These are phyloP conservation scores for Plasmodium billcollinsi DNA, from an alignment of 169 alveolate species.

Conservation along the genomic window DNA sequence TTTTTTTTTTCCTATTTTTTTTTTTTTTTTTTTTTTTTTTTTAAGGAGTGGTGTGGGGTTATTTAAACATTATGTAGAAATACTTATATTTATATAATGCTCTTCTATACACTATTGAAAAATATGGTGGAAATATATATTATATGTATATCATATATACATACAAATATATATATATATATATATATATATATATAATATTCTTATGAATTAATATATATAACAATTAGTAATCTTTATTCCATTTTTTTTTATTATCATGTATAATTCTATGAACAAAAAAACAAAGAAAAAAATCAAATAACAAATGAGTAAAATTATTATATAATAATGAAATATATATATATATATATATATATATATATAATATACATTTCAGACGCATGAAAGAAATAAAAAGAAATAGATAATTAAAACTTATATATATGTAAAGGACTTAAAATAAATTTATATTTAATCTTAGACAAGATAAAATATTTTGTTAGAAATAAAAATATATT, in stretches of 20 bases:
- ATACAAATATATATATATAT: conserved; percentile 1
- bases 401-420: too few species aligned
- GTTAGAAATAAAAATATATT: not conserved
- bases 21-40: conserved; percentile 4
- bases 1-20: conserved; percentile 3
- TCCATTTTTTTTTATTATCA: conserved; percentile 10
- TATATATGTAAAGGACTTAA: too few species aligned
- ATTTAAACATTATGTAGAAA: not conserved
- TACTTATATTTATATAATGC: not conserved
- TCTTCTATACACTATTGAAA: not conserved
- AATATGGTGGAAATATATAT: not conserved
- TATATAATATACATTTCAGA: not conserved
- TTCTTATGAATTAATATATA: not conserved
- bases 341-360: conserved; percentile 6
- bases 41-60: not conserved
- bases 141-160: not conserved
- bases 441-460: too few species aligned
- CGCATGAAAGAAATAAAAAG: too few species aligned
- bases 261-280: conserved; percentile 2
- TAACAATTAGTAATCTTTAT: not conserved
- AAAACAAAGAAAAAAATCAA: not conserved
- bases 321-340: not conserved
- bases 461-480: too few species aligned
- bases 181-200: conserved; percentile 5
- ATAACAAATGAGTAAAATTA: not conserved